Evolutionary conservation across 1,284 basidiomycete species (phyloP), one percentile per base, ranked within the genome.

Genomic region (Vanrija humicola): DNA sequence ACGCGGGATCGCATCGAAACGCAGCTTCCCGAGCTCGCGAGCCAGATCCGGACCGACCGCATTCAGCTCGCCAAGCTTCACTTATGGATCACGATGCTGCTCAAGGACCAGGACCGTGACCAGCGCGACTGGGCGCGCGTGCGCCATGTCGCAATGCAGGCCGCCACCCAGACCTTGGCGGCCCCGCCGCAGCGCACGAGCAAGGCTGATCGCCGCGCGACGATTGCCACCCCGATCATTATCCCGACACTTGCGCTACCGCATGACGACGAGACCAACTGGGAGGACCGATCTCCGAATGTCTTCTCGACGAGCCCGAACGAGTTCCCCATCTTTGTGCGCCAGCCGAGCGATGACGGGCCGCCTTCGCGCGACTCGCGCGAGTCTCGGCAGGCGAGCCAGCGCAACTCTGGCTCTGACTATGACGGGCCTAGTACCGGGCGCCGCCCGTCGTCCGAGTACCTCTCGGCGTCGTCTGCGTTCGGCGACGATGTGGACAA

Each of bases 41-140:
- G 82, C 64, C 82, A 83, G 42, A 79, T 96, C 55, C 83, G 83
- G 63, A 79, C 82, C 57, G 78, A 84, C 48, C 83, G 90, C 43
- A 79, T 95, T 55, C 83, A 89, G 66, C 78, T 90, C 49, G 83
- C 84, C 63, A 87, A 84, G 67, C 77, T 89, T 18, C 75, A 79
- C 16, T 87, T 89, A 65, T 86, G 92, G 73, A 85, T 86, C 19
- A 83, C 85, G 50, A 82, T 93, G 16, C 81, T 96, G 28, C 77
- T 81, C 9, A 80, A 82, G 40, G 92, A 96, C 72, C 79, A 93
- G 38, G 79, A 81, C 38, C 84, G 84, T 5, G 90, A 91, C 66
- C 82, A 83, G 56, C 81, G 82, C 38, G 84, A 86, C 50, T 86
- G 86, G 82, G 81, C 81, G 56, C 76, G 80, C 47, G 83, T 85